Evolutionary conservation across 1,284 basidiomycete genomes (phyloP), one percentile per base, ranked within the genome.

Genomic region (Ceratobasidium sp.): DNA sequence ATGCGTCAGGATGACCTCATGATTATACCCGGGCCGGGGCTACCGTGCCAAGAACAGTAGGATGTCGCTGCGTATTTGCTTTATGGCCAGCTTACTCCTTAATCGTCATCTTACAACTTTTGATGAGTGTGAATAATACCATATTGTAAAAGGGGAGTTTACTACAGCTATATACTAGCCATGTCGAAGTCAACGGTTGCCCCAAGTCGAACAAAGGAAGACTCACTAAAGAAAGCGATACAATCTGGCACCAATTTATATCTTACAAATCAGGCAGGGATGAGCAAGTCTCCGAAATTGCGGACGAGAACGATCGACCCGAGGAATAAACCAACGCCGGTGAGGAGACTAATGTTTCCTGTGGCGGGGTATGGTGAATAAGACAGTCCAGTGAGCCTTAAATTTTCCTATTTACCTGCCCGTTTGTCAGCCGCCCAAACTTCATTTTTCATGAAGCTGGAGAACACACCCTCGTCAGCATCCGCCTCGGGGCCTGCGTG

Each of bases 351-450:
- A 23, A 71, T 30, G 53, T 73, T 73, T 25, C 72, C 72, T 64
- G 60, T n/a, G 44, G 25, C 21, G 16, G 33, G 1, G 16, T 36
- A 36, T 36, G 4, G 11, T 36, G 5, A 46, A 14, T n/a, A 46
- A 46, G 5, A 16, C 6, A 7, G 4, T 6, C 16, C 16, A n/a
- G 19, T n/a, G 33, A 36, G 19, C 16, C 16, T 46, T 6, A 16
- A 46, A 39, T 13, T 44, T 39, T 14, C 36, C 13, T 16, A 2
- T 14, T 39, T 36, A 54, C 60, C 60, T 36, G 71, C 62, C 16
- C 70, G 44, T 42, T 72, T 72, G 30, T 73, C 72, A 9, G 71
- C 70, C 41, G 71, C 68, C 58, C 60, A 71, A 33, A 72, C 57
- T 53, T 73, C 70, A 36, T 67, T 70, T 42, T 71, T 56, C 49